These are phyloP conservation scores for Phyllostachys edulis DNA, from an alignment of 176 grass and related monocot genomes.

Conservation along the genomic window DNA sequence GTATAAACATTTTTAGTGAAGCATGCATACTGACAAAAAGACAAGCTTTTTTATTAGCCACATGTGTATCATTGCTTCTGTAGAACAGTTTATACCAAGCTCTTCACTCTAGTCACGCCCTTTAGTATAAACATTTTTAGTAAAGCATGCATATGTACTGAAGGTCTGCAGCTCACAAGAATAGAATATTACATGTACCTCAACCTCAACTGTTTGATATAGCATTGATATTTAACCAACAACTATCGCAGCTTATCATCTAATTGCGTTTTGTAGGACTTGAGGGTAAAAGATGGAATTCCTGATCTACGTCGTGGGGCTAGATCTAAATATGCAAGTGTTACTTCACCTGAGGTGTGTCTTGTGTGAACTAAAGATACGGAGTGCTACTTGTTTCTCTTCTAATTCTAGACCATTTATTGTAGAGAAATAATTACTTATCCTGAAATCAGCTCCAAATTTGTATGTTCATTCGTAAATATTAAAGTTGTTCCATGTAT, in stretches of 20 bases:
- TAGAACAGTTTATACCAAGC: constrained; percentile 9
- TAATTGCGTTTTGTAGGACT: constrained; percentile 61
- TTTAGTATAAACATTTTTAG: background rate
- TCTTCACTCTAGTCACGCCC: background rate
- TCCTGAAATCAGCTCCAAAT: background rate
- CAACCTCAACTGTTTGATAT: background rate
- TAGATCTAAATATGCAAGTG: constrained; percentile 87
- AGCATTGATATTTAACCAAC: background rate
- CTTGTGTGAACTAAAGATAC: constrained; percentile 11
- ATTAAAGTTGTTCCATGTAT: background rate
- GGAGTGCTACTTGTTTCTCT: background rate
- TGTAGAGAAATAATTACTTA: background rate
- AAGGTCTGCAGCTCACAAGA: background rate
- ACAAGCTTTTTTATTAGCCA: background rate
- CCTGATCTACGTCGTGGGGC: constrained; percentile 83
- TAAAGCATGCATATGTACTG: background rate
- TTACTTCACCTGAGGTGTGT: constrained; percentile 74
- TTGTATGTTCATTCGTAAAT: background rate
- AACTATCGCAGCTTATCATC: constrained; percentile 30
- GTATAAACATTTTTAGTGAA: background rate
- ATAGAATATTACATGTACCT: background rate
- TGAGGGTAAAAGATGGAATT: constrained; percentile 79
- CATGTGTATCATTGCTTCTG: background rate
- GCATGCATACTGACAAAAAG: background rate
- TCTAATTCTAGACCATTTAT: background rate